These are phyloP conservation scores for Aspergillus sp. DNA, from an alignment of 2,329 filamentous ascomycete genomes.

Conservation along the genomic window DNA sequence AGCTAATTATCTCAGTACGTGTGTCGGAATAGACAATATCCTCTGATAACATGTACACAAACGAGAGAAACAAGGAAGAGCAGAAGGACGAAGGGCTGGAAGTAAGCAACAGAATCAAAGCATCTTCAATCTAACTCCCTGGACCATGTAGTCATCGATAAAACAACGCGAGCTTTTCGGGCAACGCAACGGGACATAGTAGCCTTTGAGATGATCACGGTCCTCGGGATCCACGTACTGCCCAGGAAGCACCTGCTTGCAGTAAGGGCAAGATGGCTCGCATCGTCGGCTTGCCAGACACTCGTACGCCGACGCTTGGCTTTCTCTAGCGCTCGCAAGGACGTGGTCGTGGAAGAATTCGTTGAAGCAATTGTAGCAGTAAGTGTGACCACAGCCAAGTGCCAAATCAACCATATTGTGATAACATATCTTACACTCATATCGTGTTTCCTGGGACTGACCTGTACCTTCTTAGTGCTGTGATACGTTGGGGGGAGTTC, in stretches of 20 bases:
- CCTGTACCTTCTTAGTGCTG: neutral
- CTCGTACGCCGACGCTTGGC: neutral
- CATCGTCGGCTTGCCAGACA: neutral
- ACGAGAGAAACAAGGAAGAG: neutral
- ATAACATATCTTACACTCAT: slow-evolving; percentile 2
- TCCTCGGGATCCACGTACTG: neutral
- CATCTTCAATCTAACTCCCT: neutral
- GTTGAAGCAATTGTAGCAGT: slow-evolving; percentile 1
- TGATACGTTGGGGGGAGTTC: neutral
- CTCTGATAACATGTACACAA: neutral
- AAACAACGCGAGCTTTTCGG: neutral
- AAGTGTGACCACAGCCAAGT: neutral
- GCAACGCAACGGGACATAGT: neutral
- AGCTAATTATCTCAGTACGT: neutral
- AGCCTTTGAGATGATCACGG: neutral
- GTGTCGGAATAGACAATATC: neutral
- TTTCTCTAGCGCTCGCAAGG: neutral
- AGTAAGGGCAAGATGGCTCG: neutral
- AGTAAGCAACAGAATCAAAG: neutral
- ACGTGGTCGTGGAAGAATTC: neutral
- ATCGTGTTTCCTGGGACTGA: neutral
- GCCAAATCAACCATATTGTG: neutral
- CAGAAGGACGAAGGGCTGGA: neutral
- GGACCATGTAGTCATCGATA: neutral
- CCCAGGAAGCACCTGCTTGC: neutral